Evolutionary conservation across 257 asterid species (phyloP).

Genomic region (Paulownia fortunei): DNA sequence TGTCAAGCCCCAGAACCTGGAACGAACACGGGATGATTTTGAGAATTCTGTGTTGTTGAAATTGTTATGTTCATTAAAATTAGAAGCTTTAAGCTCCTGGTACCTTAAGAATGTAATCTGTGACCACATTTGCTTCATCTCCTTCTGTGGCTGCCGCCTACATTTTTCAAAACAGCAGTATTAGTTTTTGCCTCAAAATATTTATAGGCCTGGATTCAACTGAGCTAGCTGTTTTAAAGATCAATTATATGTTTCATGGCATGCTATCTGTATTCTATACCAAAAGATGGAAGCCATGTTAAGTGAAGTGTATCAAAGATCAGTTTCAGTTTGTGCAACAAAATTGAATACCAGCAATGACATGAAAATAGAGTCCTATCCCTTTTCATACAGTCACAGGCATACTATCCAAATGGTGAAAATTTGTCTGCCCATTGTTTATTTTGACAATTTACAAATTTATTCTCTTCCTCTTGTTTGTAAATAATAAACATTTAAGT

Average conservation of each 20-base stretch:
- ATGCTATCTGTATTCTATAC: too few species aligned
- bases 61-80: not conserved
- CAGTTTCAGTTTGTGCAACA: too few species aligned
- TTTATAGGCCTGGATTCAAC: not conserved
- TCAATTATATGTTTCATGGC: not conserved
- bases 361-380: too few species aligned
- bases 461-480: too few species aligned
- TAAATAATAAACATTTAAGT: not conserved
- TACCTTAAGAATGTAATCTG: conserved; percentile 48
- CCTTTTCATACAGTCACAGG: too few species aligned
- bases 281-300: too few species aligned
- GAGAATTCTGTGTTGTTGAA: conserved; percentile 7
- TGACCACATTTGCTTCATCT: conserved; percentile 54
- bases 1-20: conserved; percentile 53
- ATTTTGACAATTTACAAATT: too few species aligned
- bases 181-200: not conserved
- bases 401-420: too few species aligned
- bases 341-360: too few species aligned
- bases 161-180: not conserved
- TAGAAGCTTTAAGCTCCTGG: not conserved
- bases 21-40: not conserved
- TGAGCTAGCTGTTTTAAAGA: not conserved
- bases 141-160: conserved; percentile 62
- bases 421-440: too few species aligned
- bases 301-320: too few species aligned